These are phyloP conservation scores for Leishmania braziliensis DNA, from an alignment of 208 protist genomes.

Conservation along the genomic window DNA sequence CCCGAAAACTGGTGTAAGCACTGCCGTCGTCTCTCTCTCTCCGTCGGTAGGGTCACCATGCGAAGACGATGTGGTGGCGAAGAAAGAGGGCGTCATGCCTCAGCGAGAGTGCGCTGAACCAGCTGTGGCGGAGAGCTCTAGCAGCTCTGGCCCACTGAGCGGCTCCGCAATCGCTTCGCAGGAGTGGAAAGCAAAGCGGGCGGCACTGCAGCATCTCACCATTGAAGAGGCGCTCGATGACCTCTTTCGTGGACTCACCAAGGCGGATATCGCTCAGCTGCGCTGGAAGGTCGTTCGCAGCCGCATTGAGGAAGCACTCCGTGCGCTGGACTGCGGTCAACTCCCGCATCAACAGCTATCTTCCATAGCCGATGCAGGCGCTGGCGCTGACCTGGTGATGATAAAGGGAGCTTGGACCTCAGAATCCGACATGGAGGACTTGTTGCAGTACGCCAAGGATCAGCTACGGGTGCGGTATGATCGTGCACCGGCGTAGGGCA, in stretches of 20 bases:
- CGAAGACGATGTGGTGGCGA: not conserved
- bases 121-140: constrained; percentile 16
- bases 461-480: constrained; percentile 47
- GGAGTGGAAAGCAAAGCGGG: constrained; percentile 3
- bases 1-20: not conserved
- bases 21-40: constrained; percentile 13
- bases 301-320: constrained; percentile 39
- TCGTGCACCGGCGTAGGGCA: constrained; percentile 24
- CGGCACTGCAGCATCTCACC: constrained; percentile 9
- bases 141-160: not conserved
- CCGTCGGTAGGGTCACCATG: not conserved
- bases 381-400: not conserved
- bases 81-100: not conserved
- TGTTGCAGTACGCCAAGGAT: constrained; percentile 65
- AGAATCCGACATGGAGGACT: constrained; percentile 16
- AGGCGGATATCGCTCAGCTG: constrained; percentile 55
- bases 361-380: not conserved
- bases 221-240: constrained; percentile 36
- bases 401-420: not conserved
- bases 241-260: constrained; percentile 45
- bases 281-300: constrained; percentile 55
- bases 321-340: not conserved
- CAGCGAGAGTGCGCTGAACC: constrained; percentile 17
- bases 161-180: not conserved
- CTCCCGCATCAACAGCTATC: not conserved